Evolutionary conservation across 352 stramenopile species (phyloP), one percentile per base, ranked within the genome.

Genomic region (Hyaloperonospora arabidopsidis): DNA sequence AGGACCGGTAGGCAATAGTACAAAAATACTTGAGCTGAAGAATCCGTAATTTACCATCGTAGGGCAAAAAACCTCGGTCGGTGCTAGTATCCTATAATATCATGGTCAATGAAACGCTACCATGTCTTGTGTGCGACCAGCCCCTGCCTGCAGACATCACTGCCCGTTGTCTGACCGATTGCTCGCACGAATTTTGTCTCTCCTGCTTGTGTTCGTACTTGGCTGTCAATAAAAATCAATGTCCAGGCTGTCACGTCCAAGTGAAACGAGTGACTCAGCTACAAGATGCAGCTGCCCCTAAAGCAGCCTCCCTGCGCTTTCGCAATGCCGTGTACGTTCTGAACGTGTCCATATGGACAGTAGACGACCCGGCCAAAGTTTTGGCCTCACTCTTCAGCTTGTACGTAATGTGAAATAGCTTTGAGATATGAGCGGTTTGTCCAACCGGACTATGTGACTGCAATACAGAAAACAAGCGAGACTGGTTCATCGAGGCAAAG

Each of bases 151-250:
- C 35, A 1, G 55, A 69, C 18, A 52, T 54, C n/a, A 63, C 59
- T 2, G 61, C 67, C 29, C 80, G 78, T 19, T 80, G 79, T 38
- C 52, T 90, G 39, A 89, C 80, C 11, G 79, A 93, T 63, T 93
- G 83, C 53, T 68, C 74, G 25, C 83, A 93, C 58, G 79, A 89
- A 61, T 93, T 90, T 51, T 90, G 83, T 35, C 71, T 91, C 49
- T 55, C 55, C 21, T 93, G 83, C 23, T 65, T 84, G 35, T 93
- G 83, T 25, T 60, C 60, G 12, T 48, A 71, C 52, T 61, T 93
- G 25, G 63, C 65, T 0, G 61, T 54, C 23, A 50, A 54, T 49
- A 86, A 87, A 61, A 93, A 93, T 50, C 63, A 66, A 44, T 93
- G 83, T 45, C 76, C 76, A 14, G 68, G 70, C 41, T 93, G 83